phyloP scores from a whole-genome alignment of 768 basidiomycete species.

The Serendipita sp. region DNA sequence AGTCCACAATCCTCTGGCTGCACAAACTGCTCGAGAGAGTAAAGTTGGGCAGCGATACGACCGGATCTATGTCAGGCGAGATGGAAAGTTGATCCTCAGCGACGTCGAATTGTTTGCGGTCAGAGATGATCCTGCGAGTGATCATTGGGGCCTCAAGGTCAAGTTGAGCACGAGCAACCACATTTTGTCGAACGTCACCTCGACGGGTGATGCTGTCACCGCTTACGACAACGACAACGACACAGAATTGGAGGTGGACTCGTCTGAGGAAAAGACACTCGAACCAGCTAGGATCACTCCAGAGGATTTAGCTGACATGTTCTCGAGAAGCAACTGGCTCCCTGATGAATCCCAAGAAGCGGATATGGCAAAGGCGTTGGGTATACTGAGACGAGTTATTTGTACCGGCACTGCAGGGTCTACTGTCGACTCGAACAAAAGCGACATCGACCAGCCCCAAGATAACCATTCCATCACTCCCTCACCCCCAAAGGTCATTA shows the following conservation, averaged over 20 bases:
- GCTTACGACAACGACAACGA: background rate
- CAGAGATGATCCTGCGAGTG: slow-evolving; percentile 10
- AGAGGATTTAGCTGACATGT: background rate
- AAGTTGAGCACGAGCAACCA: background rate
- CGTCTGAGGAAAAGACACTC: background rate
- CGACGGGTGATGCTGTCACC: background rate
- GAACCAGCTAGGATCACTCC: background rate
- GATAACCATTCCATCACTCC: slow-evolving; percentile 23
- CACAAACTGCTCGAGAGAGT: slow-evolving; percentile 12
- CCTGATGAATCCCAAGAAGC: background rate
- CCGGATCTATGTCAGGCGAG: slow-evolving; percentile 12
- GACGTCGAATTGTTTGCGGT: slow-evolving; percentile 6
- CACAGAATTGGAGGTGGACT: background rate
- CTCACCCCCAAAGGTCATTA: background rate
- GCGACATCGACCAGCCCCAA: slow-evolving; percentile 17
- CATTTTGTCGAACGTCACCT: background rate
- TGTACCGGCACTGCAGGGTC: background rate
- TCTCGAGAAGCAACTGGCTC: background rate
- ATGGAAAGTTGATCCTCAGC: background rate
- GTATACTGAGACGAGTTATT: background rate
- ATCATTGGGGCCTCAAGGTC: slow-evolving; percentile 11
- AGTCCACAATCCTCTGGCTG: slow-evolving; percentile 12
- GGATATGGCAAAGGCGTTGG: background rate
- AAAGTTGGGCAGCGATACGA: slow-evolving; percentile 14
- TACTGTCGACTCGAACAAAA: background rate